Evolutionary conservation across 306 rosid species (phyloP).

Genomic region (Trichosanthes cucumerina): DNA sequence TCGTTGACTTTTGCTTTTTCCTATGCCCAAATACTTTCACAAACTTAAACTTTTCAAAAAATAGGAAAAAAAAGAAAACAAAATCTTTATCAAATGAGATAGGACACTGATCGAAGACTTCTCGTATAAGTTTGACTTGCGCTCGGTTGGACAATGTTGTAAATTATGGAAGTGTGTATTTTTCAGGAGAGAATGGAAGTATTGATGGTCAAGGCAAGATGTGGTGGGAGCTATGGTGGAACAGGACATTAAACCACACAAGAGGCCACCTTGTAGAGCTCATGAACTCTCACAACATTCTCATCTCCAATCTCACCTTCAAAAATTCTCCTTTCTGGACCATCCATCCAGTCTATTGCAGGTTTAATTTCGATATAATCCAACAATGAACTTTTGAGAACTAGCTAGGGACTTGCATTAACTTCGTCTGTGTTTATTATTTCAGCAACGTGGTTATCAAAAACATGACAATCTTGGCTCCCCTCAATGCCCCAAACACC

Average conservation of each 20-base stretch:
- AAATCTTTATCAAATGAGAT: neutral
- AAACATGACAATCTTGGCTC: conserved; percentile 93
- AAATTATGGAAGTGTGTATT: neutral
- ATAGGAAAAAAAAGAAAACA: too few species aligned
- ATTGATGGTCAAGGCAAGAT: conserved; percentile 85
- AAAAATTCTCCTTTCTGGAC: conserved; percentile 95
- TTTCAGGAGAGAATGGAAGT: conserved; percentile 81
- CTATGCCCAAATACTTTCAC: neutral
- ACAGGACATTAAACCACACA: conserved; percentile 70
- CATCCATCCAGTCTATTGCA: conserved; percentile 90
- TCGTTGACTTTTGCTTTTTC: neutral
- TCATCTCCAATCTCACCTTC: conserved; percentile 78
- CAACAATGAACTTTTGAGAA: neutral
- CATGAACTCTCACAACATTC: conserved; percentile 64
- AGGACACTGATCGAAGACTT: neutral
- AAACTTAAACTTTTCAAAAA: too few species aligned
- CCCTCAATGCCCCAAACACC: conserved; percentile 90
- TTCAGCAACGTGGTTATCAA: conserved; percentile 86
- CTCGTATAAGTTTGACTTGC: neutral
- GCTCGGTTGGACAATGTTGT: neutral
- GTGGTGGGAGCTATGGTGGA: conserved; percentile 99
- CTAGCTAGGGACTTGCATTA: neutral
- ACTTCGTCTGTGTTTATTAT: conserved; percentile 1
- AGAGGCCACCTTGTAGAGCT: conserved; percentile 93
- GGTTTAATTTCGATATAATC: too few species aligned